Evolutionary conservation across 2,329 filamentous ascomycete genomes (phyloP).

Genomic region (Grosmannia clavigera): DNA sequence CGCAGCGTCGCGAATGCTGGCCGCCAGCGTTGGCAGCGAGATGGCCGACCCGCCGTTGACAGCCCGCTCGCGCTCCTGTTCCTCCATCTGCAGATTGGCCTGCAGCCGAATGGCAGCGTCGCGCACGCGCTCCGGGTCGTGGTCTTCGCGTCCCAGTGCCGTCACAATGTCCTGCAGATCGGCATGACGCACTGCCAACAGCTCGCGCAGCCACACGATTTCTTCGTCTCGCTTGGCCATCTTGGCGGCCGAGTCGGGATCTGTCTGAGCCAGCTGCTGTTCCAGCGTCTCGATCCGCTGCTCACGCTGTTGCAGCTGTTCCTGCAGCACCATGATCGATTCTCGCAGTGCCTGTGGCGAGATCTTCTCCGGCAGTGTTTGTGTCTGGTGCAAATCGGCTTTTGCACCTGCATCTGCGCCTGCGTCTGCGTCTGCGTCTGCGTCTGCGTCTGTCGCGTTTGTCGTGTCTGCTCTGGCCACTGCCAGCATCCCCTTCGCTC

Average conservation of each 20-base stretch:
- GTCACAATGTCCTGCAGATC: constrained; percentile 88
- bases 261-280: constrained; percentile 51
- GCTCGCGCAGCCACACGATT: constrained; percentile 86
- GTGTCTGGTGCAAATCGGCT: constrained; percentile 1
- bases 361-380: constrained; percentile 65
- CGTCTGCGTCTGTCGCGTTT: constrained; percentile 17
- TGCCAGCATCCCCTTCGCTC: too few species aligned
- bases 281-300: constrained; percentile 80
- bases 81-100: constrained; percentile 95
- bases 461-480: not conserved
- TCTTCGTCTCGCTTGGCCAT: constrained; percentile 88
- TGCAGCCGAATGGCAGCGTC: constrained; percentile 88
- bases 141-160: constrained; percentile 60
- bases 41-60: constrained; percentile 57
- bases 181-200: constrained; percentile 78
- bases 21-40: constrained; percentile 54
- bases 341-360: constrained; percentile 91
- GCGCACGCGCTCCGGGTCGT: constrained; percentile 67
- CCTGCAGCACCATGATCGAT: constrained; percentile 90
- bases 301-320: constrained; percentile 92
- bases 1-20: constrained; percentile 58
- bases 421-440: too few species aligned
- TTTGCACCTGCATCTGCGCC: too few species aligned
- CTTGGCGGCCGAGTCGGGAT: constrained; percentile 68
- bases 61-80: constrained; percentile 82